phyloP scores from a whole-genome alignment of 2,329 filamentous ascomycete genomes.

The Lecanicillium sp. region DNA sequence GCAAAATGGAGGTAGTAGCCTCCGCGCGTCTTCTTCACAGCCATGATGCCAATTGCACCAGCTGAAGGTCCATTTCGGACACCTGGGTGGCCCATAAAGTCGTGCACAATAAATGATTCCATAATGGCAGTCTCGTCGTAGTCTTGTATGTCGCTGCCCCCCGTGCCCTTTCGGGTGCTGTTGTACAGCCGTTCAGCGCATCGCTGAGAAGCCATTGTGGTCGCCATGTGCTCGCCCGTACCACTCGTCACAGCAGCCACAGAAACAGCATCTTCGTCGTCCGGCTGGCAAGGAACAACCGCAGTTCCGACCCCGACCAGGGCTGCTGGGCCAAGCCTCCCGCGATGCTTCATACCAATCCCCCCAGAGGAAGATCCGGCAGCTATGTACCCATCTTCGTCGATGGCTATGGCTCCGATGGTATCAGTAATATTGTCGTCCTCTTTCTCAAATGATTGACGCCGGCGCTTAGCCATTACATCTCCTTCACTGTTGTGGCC shows the following conservation, averaged over 20 bases:
- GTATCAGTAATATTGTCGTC: constrained; percentile 80
- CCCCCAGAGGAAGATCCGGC: constrained; percentile 94
- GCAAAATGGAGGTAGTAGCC: constrained; percentile 87
- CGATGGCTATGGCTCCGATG: constrained; percentile 90
- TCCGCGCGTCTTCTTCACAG: constrained; percentile 72
- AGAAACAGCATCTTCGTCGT: constrained; percentile 61
- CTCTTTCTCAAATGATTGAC: constrained; percentile 16
- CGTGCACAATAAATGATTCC: constrained; percentile 70
- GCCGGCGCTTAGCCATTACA: neutral
- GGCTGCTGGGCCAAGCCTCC: constrained; percentile 85
- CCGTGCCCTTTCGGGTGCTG: constrained; percentile 52
- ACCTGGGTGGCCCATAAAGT: constrained; percentile 89
- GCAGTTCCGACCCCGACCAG: constrained; percentile 87
- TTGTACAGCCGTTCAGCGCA: constrained; percentile 83
- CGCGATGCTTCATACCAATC: constrained; percentile 96
- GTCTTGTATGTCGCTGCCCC: constrained; percentile 58
- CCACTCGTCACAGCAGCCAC: constrained; percentile 88
- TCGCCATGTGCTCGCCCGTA: constrained; percentile 97
- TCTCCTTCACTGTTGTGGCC: neutral
- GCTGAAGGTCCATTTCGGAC: constrained; percentile 72
- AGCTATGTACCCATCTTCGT: constrained; percentile 78
- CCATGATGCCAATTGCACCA: constrained; percentile 87
- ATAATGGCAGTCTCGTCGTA: constrained; percentile 73
- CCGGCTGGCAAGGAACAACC: constrained; percentile 69
- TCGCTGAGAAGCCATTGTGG: constrained; percentile 80